Conservation (phyloP, 2,329 filamentous ascomycete genomes). For the Didymellaceae sp. region DNA sequence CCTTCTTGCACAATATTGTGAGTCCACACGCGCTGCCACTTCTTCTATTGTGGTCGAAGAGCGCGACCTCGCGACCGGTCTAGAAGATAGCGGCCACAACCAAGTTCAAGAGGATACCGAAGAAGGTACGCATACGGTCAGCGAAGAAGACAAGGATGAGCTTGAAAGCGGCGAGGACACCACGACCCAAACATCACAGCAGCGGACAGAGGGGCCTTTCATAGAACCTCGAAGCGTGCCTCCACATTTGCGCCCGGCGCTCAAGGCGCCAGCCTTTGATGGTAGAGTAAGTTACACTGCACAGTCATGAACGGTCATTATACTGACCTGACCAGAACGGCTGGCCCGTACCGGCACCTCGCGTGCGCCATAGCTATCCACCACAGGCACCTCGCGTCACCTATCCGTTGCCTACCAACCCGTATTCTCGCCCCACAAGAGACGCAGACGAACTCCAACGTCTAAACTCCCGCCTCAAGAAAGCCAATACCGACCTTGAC, state of each 20-base stretch:
- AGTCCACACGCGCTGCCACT: too few relatives aligned
- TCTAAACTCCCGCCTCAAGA: constrained; percentile 19
- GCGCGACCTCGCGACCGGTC: too few relatives aligned
- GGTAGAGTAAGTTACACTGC: constrained; percentile 2
- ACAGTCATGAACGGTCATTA: background rate
- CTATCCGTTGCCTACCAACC: background rate
- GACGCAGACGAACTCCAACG: constrained; percentile 21
- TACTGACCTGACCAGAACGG: background rate
- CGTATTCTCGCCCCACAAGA: background rate
- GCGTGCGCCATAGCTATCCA: too few relatives aligned
- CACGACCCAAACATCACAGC: background rate
- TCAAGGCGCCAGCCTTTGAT: background rate
- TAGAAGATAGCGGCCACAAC: too few relatives aligned
- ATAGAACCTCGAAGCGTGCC: constrained; percentile 16
- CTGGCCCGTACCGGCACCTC: constrained; percentile 2
- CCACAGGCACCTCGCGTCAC: constrained; percentile 8
- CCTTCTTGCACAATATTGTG: too few relatives aligned
- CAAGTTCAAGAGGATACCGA: too few relatives aligned
- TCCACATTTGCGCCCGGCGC: constrained; percentile 17
- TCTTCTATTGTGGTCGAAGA: too few relatives aligned
- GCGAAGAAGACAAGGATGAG: too few relatives aligned
- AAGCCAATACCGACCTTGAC: constrained; percentile 22
- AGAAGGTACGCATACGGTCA: too few relatives aligned
- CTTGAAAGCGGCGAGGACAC: background rate
- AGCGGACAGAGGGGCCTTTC: too few relatives aligned